Conservation (phyloP, 176 grass and related monocot species). For the Carex myosuroides region DNA sequence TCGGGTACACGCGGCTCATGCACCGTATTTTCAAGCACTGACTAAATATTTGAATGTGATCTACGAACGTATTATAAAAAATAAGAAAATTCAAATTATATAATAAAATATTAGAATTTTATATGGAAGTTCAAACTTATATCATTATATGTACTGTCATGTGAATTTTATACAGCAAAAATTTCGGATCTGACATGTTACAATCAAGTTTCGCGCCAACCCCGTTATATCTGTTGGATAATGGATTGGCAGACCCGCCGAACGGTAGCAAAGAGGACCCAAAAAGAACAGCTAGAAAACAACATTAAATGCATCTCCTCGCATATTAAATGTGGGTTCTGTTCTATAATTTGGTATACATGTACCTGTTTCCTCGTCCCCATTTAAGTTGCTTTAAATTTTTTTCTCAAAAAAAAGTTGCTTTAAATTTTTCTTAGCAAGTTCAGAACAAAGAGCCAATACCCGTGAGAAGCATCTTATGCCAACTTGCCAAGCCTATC, state of each 20-base stretch:
- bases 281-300: neutral
- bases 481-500: neutral
- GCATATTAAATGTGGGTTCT: neutral
- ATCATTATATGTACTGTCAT: neutral
- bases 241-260: neutral
- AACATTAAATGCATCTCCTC: conserved; percentile 5
- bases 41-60: neutral
- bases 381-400: neutral
- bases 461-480: neutral
- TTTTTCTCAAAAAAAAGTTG: neutral
- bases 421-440: neutral
- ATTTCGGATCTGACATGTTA: neutral
- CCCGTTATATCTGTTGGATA: neutral
- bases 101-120: neutral
- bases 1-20: no score
- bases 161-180: neutral
- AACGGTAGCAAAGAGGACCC: neutral
- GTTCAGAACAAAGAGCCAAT: neutral
- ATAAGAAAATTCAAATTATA: no score
- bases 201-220: neutral
- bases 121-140: neutral
- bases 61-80: neutral
- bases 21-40: no score
- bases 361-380: neutral
- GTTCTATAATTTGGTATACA: neutral